A percentile compares a stretch with the other conserved stretches of the same genome.
These are phyloP conservation scores for Pelargonium citronellum DNA, from an alignment of 441 rosid genomes.

Conservation along the genomic window DNA sequence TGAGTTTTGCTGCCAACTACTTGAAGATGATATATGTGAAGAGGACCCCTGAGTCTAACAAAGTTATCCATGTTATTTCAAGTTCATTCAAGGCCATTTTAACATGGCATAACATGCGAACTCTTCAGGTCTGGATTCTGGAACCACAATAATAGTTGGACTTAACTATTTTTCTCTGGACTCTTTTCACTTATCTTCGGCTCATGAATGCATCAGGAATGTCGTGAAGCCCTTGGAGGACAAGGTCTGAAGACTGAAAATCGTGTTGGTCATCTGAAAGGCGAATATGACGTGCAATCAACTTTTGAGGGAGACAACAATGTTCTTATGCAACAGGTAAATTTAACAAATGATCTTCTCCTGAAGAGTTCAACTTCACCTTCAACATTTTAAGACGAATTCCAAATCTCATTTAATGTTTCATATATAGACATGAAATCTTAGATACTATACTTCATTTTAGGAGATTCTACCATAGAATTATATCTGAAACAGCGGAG, in stretches of 20 bases:
- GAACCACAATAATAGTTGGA: slow-evolving; percentile 4
- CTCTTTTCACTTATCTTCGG: slow-evolving; percentile 12
- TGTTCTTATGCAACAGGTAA: slow-evolving; percentile 91
- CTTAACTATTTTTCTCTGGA: slow-evolving; percentile 2
- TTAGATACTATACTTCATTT: background rate
- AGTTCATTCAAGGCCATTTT: slow-evolving; percentile 76
- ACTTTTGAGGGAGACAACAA: slow-evolving; percentile 94
- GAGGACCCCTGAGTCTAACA: slow-evolving; percentile 74
- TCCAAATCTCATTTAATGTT: too few species aligned
- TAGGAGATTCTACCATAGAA: background rate
- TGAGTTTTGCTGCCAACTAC: slow-evolving; percentile 67
- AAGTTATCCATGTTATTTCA: slow-evolving; percentile 68
- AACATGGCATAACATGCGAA: slow-evolving; percentile 88
- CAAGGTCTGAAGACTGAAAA: slow-evolving; percentile 91
- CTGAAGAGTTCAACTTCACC: background rate
- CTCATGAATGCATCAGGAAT: slow-evolving; percentile 46
- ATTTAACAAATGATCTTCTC: background rate
- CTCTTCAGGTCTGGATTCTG: slow-evolving; percentile 89
- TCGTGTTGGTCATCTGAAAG: slow-evolving; percentile 71
- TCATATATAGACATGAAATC: too few species aligned
- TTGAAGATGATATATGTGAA: slow-evolving; percentile 71
- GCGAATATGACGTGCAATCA: slow-evolving; percentile 83
- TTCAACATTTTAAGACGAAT: background rate
- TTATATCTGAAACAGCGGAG: slow-evolving; percentile 10
- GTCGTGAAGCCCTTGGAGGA: slow-evolving; percentile 97